These are phyloP conservation scores for Mortierella sp. DNA, from an alignment of 371 early-diverging fungal species.

Conservation along the genomic window DNA sequence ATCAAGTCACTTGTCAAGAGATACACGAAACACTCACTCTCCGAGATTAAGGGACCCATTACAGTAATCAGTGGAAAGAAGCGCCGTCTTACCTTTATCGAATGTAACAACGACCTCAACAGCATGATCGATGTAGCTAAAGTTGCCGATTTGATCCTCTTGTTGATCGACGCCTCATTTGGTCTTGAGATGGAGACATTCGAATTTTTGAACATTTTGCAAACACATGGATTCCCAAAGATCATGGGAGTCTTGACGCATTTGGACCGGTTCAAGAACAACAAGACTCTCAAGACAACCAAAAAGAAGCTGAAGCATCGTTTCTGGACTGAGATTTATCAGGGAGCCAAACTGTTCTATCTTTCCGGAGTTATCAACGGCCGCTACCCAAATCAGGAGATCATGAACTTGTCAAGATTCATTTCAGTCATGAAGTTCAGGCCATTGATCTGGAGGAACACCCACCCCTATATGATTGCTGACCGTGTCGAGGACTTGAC, in stretches of 20 bases:
- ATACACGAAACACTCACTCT: constrained; percentile 93
- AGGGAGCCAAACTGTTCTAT: constrained; percentile 98
- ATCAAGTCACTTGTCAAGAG: constrained; percentile 95
- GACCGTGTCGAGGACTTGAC: constrained; percentile 98
- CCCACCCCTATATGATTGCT: constrained; percentile 95
- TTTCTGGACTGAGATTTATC: constrained; percentile 99
- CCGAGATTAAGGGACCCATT: constrained; percentile 94
- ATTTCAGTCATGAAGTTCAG: constrained; percentile 98
- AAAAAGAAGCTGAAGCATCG: constrained; percentile 97
- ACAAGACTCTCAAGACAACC: constrained; percentile 88
- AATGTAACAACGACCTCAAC: constrained; percentile 96
- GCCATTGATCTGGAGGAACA: constrained; percentile 96
- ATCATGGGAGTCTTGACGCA: constrained; percentile 98
- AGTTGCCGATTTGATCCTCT: constrained; percentile 96
- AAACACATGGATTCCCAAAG: constrained; percentile 98
- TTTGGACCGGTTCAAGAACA: constrained; percentile 93
- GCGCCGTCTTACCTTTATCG: constrained; percentile 96
- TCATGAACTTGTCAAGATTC: constrained; percentile 94
- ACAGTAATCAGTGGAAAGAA: constrained; percentile 97
- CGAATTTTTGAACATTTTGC: constrained; percentile 98
- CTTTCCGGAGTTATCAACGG: constrained; percentile 95
- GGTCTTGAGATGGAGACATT: constrained; percentile 99
- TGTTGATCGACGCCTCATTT: constrained; percentile 96
- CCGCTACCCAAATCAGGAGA: constrained; percentile 92
- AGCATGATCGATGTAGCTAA: constrained; percentile 98